phyloP scores from a whole-genome alignment of 257 asterid species.

The Handroanthus guayacan region DNA sequence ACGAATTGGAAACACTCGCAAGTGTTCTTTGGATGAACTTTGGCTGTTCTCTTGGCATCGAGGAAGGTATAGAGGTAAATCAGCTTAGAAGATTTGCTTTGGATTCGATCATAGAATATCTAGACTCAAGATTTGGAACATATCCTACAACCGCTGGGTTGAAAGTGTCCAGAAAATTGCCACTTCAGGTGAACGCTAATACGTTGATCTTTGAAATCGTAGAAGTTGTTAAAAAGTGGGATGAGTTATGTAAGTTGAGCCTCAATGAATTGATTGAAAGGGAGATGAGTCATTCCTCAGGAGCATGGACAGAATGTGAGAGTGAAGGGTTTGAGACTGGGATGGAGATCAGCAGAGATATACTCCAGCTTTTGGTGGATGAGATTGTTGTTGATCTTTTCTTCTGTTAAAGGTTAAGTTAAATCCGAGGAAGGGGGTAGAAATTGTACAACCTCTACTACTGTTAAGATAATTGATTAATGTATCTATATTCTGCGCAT shows the following conservation, averaged over 20 bases:
- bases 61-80: slow-evolving; percentile 51
- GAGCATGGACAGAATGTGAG: slow-evolving; percentile 73
- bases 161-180: slow-evolving; percentile 51
- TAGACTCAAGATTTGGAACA: slow-evolving; percentile 53
- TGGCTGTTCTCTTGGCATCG: slow-evolving; percentile 54
- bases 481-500: slow-evolving; percentile 24
- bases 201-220: slow-evolving; percentile 62
- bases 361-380: slow-evolving; percentile 69
- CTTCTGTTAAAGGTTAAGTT: neutral
- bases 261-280: slow-evolving; percentile 67
- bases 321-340: slow-evolving; percentile 69
- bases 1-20: slow-evolving; percentile 76
- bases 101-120: slow-evolving; percentile 72
- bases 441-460: slow-evolving; percentile 35
- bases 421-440: slow-evolving; percentile 29
- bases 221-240: slow-evolving; percentile 72
- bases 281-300: slow-evolving; percentile 70
- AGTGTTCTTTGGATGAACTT: slow-evolving; percentile 72
- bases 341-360: slow-evolving; percentile 54
- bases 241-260: slow-evolving; percentile 50
- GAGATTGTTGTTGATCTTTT: slow-evolving; percentile 68
- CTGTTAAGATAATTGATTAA: slow-evolving; percentile 20
- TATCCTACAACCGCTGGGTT: slow-evolving; percentile 52
- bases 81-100: slow-evolving; percentile 59
- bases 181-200: slow-evolving; percentile 56